Percentiles rank a stretch among this genome's conserved stretches.
Evolutionary conservation across 2,329 filamentous ascomycete species (phyloP).

Genomic region (Blastomyces silverae): DNA sequence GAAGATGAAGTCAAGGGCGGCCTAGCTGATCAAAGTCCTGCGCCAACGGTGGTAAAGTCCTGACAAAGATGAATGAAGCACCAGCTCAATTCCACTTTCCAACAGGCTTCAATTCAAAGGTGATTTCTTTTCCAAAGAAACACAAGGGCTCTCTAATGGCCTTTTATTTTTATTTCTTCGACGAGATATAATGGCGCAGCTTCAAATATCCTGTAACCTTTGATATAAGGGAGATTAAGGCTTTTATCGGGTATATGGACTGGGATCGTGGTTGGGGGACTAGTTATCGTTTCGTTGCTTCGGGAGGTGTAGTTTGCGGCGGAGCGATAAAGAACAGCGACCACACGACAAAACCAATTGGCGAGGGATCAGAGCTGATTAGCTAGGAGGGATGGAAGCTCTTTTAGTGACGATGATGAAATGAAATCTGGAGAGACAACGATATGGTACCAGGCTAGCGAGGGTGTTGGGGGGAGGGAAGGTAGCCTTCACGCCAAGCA

Average conservation of each 20-base stretch:
- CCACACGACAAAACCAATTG: conserved; percentile 4
- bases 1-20: background rate
- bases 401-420: background rate
- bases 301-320: background rate
- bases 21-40: background rate
- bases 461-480: background rate
- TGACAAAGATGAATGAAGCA: background rate
- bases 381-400: background rate
- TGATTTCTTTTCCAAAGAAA: background rate
- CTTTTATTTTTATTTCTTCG: background rate
- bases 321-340: background rate
- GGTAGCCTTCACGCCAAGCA: background rate
- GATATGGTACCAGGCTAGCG: background rate
- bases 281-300: background rate
- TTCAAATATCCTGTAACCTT: background rate
- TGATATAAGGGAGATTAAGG: background rate
- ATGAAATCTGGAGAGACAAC: background rate
- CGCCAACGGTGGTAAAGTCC: background rate
- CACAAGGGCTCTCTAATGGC: background rate
- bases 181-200: background rate
- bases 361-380: background rate
- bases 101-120: background rate
- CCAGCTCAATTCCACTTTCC: conserved; percentile 1
- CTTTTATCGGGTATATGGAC: background rate
- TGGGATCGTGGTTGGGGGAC: background rate